Evolutionary conservation across 2,329 filamentous ascomycete genomes (phyloP), one percentile per base, ranked within the genome.

Genomic region (Alternaria tenuissima): DNA sequence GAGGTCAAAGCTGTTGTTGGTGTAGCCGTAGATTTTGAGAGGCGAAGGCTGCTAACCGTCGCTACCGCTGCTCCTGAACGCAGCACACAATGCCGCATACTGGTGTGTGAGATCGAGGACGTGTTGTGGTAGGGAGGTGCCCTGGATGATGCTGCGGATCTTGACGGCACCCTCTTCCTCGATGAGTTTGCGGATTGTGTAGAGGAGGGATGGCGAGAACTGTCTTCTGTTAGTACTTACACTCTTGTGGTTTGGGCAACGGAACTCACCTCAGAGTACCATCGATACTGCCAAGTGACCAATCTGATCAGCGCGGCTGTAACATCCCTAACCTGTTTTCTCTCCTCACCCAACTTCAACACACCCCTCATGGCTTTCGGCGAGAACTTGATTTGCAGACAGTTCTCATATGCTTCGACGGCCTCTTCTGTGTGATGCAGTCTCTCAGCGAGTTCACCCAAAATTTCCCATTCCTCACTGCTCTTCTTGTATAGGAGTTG

Each of bases 91-190:
- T 57, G 93, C 92, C 20, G 94, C 95, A 76, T 99, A 99, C 76
- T 97, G 92, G 79, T 99, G 94, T 26, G 95, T 98, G 61, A 99
- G 82, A 76, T 98, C 94, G 55, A 98, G 85, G 39, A 99, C 94
- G 61, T 91, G 89, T 80, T 98, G 95, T 11, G 94, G 94, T 63
- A 99, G 82, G 77, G 91, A 97, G 3, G 94, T 98, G 2, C 94
- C 93, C 80, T 99, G 95, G 55, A 99, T 93, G 75, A 99, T 97
- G 78, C 93, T 97, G 75, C 95, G 88, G 55, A 99, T 91, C 81
- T 99, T 99, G 78, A 99, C 92, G 1, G 94, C 94, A 59, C 95
- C 95, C 80, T 99, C 95, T 68, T 97, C 94, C 80, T 98, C 95
- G 75, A 99, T 99, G 67, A 99, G 84, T 67, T 92, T 93, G 63